Conservation (phyloP, 352 stramenopile genomes). For the Phytopythium ostracodes region DNA sequence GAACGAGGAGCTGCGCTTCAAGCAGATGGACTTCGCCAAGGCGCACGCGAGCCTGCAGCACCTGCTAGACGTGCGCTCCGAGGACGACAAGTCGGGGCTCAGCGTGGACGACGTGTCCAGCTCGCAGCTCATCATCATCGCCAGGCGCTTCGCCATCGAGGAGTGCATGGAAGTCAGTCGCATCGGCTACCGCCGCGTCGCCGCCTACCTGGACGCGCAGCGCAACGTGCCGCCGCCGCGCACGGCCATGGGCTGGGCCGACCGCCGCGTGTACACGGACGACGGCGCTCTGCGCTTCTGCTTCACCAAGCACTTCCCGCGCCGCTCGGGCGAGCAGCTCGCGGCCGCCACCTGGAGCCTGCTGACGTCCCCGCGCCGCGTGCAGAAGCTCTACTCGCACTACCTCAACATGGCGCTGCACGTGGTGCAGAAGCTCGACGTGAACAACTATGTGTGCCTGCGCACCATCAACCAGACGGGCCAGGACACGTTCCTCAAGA, state of each 20-base stretch:
- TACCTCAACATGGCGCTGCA: constrained; percentile 36
- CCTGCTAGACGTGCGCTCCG: constrained; percentile 31
- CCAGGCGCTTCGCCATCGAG: constrained; percentile 30
- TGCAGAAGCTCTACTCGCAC: constrained; percentile 31
- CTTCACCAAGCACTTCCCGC: constrained; percentile 41
- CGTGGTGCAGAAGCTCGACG: constrained; percentile 34
- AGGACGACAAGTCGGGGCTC: constrained; percentile 17
- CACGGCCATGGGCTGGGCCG: constrained; percentile 40
- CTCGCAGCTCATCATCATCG: constrained; percentile 28
- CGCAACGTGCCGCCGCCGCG: constrained; percentile 22
- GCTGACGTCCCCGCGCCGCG: constrained; percentile 19
- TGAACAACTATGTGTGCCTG: constrained; percentile 38
- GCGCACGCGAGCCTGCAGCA: constrained; percentile 42
- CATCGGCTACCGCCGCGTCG: constrained; percentile 30
- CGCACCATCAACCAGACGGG: constrained; percentile 38
- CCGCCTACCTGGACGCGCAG: constrained; percentile 32
- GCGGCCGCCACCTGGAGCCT: constrained; percentile 29
- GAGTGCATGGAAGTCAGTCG: constrained; percentile 43
- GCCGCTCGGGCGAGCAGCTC: constrained; percentile 20
- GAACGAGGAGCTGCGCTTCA: constrained; percentile 32
- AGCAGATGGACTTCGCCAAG: constrained; percentile 39
- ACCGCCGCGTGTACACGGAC: constrained; percentile 22
- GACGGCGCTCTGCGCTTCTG: constrained; percentile 27
- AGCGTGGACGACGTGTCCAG: constrained; percentile 11
- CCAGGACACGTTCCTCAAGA: constrained; percentile 37